Percentiles rank a stretch among this genome's conserved stretches.
Evolutionary conservation across 2,329 filamentous ascomycete genomes (phyloP).

Genomic region (Chaetomium globosum): DNA sequence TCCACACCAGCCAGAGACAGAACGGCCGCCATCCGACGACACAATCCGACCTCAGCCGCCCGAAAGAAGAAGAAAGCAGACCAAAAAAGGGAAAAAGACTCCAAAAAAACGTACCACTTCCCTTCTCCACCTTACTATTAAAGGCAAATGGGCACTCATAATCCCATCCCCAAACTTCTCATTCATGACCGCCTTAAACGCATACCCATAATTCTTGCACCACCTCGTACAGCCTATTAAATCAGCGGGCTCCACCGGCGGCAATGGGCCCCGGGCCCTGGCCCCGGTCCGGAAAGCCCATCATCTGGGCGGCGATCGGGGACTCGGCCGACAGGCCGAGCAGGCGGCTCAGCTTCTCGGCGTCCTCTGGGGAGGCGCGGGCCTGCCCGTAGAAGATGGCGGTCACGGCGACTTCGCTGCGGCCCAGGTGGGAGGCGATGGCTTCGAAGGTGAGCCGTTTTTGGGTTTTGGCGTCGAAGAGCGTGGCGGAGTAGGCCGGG

Average conservation of each 20-base stretch:
- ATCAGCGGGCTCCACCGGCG: conserved; percentile 83
- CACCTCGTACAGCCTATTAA: conserved; percentile 91
- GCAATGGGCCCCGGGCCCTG: conserved; percentile 79
- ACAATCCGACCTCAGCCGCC: not conserved
- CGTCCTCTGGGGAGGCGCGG: conserved; percentile 54
- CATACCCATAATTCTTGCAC: conserved; percentile 97
- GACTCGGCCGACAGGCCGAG: conserved; percentile 53
- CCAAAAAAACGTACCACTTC: conserved; percentile 56
- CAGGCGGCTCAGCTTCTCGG: conserved; percentile 62
- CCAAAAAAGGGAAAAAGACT: not conserved
- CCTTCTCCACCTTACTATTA: conserved; percentile 89
- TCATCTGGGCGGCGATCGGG: conserved; percentile 63
- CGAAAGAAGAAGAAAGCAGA: not conserved
- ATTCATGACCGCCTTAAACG: conserved; percentile 92
- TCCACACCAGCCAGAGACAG: not conserved
- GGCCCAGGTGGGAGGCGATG: conserved; percentile 72
- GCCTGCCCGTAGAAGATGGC: conserved; percentile 85
- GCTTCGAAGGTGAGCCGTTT: conserved; percentile 77
- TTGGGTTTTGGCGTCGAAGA: conserved; percentile 79
- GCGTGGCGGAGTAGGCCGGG: conserved; percentile 68
- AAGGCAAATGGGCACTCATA: conserved; percentile 91
- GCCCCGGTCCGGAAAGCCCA: conserved; percentile 79
- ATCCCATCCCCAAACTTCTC: conserved; percentile 95
- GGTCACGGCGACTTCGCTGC: conserved; percentile 81
- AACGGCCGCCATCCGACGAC: not conserved